Conservation (phyloP, 305 asterid genomes). For the Solanum hybrid region DNA sequence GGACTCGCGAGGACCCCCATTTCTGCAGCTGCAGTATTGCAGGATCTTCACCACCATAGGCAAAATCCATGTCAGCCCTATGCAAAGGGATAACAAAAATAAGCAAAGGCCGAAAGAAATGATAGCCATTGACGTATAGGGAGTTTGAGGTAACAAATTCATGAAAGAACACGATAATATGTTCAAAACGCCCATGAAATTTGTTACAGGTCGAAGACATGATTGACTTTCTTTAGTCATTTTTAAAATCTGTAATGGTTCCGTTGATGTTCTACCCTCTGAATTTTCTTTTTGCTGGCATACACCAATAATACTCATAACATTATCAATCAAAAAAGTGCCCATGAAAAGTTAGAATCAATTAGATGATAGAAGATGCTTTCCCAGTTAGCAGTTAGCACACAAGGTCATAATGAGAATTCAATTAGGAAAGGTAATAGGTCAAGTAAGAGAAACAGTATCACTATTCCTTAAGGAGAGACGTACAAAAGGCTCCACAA, state of each 20-base stretch:
- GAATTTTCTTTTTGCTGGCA: not conserved
- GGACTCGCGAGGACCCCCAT: constrained; percentile 66
- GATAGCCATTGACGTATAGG: not conserved
- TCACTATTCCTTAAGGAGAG: not conserved
- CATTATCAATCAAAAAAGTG: not conserved
- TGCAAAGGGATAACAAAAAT: constrained; percentile 1
- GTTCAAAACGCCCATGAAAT: not conserved
- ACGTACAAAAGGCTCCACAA: not conserved
- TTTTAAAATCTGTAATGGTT: not conserved
- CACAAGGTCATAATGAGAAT: not conserved
- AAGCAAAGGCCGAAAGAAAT: not conserved
- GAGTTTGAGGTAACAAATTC: not conserved
- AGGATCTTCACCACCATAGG: constrained; percentile 41
- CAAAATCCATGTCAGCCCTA: constrained; percentile 18
- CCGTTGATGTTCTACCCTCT: not conserved
- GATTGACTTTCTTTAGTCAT: not conserved
- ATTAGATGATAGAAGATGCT: not conserved
- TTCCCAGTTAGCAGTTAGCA: not conserved
- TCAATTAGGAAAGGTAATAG: not conserved
- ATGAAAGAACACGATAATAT: not conserved
- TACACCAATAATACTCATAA: not conserved
- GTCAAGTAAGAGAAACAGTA: not conserved
- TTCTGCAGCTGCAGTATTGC: constrained; percentile 69
- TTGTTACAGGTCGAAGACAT: not conserved
- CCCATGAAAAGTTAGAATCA: not conserved